These are phyloP conservation scores for Amoebophrya sp. DNA, from an alignment of 169 alveolate species.

Conservation along the genomic window DNA sequence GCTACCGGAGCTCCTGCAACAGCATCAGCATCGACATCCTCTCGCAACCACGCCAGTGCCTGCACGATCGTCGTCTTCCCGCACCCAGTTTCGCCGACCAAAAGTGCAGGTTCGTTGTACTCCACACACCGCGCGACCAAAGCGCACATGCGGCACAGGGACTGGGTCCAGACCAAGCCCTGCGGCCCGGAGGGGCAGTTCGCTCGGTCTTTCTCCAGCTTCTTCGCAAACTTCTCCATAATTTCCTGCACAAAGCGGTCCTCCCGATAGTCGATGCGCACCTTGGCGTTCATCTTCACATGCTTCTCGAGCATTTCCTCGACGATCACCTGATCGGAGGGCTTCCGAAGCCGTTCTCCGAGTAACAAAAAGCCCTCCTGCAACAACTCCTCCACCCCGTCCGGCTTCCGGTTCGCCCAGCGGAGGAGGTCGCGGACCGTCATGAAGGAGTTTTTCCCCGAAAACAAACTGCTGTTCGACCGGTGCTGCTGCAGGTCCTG, in stretches of 20 bases:
- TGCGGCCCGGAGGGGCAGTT: slow-evolving; percentile 35
- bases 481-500: slow-evolving; percentile 77
- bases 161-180: slow-evolving; percentile 53
- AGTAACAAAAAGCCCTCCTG: slow-evolving; percentile 56
- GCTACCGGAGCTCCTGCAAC: not conserved
- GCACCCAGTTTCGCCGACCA: slow-evolving; percentile 99
- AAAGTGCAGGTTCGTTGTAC: slow-evolving; percentile 90
- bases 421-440: slow-evolving; percentile 98
- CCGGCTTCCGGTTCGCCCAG: slow-evolving; percentile 91
- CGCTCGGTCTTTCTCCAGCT: slow-evolving; percentile 41
- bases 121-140: slow-evolving; percentile 81
- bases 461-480: slow-evolving; percentile 59
- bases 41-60: slow-evolving; percentile 67
- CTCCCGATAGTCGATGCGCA: slow-evolving; percentile 46
- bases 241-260: slow-evolving; percentile 53
- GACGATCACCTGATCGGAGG: not conserved
- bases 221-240: slow-evolving; percentile 44
- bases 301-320: not conserved
- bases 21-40: slow-evolving; percentile 28
- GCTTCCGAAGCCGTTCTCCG: slow-evolving; percentile 65
- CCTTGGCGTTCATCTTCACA: not conserved
- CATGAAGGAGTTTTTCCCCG: slow-evolving; percentile 75
- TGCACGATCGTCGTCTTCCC: slow-evolving; percentile 97
- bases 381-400: slow-evolving; percentile 40
- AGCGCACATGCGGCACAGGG: slow-evolving; percentile 67